These are phyloP conservation scores for Boletus pseudo-olivaceus DNA, from an alignment of 768 basidiomycete genomes.

Conservation along the genomic window DNA sequence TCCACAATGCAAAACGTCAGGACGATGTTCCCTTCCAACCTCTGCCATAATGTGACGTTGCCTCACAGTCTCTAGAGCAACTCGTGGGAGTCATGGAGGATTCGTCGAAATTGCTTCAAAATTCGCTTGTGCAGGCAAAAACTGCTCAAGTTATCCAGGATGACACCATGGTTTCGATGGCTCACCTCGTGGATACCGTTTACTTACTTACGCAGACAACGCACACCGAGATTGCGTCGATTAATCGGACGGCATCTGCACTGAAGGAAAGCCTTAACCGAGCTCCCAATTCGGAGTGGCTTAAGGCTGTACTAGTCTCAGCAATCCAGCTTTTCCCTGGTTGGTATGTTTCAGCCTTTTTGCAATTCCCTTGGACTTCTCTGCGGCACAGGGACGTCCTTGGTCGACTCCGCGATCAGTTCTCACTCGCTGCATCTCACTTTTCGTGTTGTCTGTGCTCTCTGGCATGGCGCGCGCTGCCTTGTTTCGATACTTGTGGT, in stretches of 20 bases:
- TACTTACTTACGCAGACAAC: constrained; percentile 38
- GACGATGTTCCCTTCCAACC: constrained; percentile 5
- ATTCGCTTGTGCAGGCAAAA: constrained; percentile 31
- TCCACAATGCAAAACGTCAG: constrained; percentile 32
- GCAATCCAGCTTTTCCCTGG: constrained; percentile 21
- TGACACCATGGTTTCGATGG: constrained; percentile 35
- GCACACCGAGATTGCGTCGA: constrained; percentile 41
- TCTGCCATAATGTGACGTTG: constrained; percentile 16
- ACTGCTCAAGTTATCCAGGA: constrained; percentile 35
- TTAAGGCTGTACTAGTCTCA: constrained; percentile 12
- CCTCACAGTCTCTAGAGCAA: constrained; percentile 18
- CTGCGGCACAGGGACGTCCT: constrained; percentile 8
- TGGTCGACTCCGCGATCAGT: constrained; percentile 13
- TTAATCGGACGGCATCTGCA: constrained; percentile 42
- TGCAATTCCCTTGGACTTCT: background rate
- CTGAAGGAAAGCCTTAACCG: constrained; percentile 28
- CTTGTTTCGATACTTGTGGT: constrained; percentile 43
- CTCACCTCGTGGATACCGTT: constrained; percentile 35
- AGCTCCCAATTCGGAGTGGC: constrained; percentile 19
- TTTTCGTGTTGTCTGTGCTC: constrained; percentile 20
- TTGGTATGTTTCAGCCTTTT: constrained; percentile 13
- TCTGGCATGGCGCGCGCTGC: constrained; percentile 33
- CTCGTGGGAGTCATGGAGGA: constrained; percentile 14
- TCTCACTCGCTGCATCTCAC: constrained; percentile 28
- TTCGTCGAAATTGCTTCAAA: constrained; percentile 31